A percentile compares a stretch with the other conserved stretches of the same genome.
Evolutionary conservation across 2,329 filamentous ascomycete genomes (phyloP).

Genomic region (Hymenoscyphus albidus): DNA sequence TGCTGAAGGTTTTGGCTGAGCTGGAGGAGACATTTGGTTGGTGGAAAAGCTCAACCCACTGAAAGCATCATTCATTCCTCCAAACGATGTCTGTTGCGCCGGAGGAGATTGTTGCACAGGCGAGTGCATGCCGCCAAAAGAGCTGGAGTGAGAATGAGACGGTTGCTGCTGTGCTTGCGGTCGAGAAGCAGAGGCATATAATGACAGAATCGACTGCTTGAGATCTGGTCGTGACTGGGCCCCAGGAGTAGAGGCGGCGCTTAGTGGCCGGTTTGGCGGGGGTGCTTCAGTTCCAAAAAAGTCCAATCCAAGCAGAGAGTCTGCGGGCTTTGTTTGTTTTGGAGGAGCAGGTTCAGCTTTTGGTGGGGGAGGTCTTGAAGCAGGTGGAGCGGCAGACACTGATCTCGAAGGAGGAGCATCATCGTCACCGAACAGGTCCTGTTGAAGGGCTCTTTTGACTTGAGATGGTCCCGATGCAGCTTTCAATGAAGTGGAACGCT

Average conservation of each 20-base stretch:
- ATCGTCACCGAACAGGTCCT: slow-evolving; percentile 79
- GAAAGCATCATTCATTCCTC: slow-evolving; percentile 74
- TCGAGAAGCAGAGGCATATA: slow-evolving; percentile 82
- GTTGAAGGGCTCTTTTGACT: slow-evolving; percentile 47
- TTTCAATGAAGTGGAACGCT: slow-evolving; percentile 42
- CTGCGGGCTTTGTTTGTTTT: slow-evolving; percentile 65
- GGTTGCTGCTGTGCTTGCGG: slow-evolving; percentile 60
- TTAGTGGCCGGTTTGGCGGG: slow-evolving; percentile 75
- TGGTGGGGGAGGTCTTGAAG: slow-evolving; percentile 51
- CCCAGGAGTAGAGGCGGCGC: slow-evolving; percentile 64
- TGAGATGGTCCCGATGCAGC: slow-evolving; percentile 31
- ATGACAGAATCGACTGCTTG: slow-evolving; percentile 93
- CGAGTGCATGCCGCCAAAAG: slow-evolving; percentile 65
- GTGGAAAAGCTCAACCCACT: slow-evolving; percentile 59
- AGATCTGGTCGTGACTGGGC: slow-evolving; percentile 80
- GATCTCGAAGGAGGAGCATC: slow-evolving; percentile 63
- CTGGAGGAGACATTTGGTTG: slow-evolving; percentile 41
- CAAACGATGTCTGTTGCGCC: slow-evolving; percentile 39
- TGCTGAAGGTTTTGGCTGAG: slow-evolving; percentile 41
- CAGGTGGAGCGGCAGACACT: slow-evolving; percentile 64
- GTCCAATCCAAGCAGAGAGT: slow-evolving; percentile 87
- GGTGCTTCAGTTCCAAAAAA: slow-evolving; percentile 75
- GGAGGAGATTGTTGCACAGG: slow-evolving; percentile 45
- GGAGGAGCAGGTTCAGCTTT: slow-evolving; percentile 64
- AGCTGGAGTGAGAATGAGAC: slow-evolving; percentile 54